A percentile compares a stretch with the other conserved stretches of the same genome.
Conservation (phyloP, 2,329 filamentous ascomycete genomes). For the Diatrype stigma region DNA sequence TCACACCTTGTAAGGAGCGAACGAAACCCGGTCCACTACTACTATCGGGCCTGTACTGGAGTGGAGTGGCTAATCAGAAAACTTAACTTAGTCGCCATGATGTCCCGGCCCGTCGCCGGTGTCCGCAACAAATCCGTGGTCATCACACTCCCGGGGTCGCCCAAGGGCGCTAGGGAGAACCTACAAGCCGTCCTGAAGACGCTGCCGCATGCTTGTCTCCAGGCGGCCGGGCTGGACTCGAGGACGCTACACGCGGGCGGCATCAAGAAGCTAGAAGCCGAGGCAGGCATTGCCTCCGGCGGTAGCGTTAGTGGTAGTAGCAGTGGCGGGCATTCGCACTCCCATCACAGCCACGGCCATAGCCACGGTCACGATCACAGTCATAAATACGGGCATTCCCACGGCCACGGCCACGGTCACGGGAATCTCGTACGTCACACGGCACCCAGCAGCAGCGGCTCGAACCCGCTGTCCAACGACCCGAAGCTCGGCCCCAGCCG, state of each 20-base stretch:
- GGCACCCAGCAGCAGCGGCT: conserved; percentile 52
- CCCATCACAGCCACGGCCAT: conserved; percentile 39
- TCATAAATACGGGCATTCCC: conserved; percentile 48
- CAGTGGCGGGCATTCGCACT: conserved; percentile 17
- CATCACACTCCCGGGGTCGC: conserved; percentile 86
- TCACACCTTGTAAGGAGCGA: conserved; percentile 76
- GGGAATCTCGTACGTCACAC: conserved; percentile 71
- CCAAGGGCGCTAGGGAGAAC: conserved; percentile 93
- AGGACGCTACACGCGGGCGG: conserved; percentile 75
- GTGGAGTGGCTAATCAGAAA: conserved; percentile 9
- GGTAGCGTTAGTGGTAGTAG: no score
- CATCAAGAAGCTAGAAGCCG: conserved; percentile 75
- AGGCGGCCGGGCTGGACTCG: conserved; percentile 80
- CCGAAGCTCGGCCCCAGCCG: conserved; percentile 58
- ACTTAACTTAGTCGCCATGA: conserved; percentile 95
- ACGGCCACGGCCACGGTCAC: conserved; percentile 58
- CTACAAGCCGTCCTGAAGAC: conserved; percentile 82
- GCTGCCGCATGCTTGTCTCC: conserved; percentile 91
- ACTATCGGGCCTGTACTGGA: no score
- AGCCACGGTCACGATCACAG: conserved; percentile 44
- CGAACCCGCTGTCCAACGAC: conserved; percentile 57
- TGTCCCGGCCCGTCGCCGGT: conserved; percentile 90
- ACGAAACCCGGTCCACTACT: no score
- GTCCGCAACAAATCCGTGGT: conserved; percentile 78
- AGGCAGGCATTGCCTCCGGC: conserved; percentile 60